Evolutionary conservation across 2,329 filamentous ascomycete genomes (phyloP).

Genomic region (Aureobasidium mangrovei): DNA sequence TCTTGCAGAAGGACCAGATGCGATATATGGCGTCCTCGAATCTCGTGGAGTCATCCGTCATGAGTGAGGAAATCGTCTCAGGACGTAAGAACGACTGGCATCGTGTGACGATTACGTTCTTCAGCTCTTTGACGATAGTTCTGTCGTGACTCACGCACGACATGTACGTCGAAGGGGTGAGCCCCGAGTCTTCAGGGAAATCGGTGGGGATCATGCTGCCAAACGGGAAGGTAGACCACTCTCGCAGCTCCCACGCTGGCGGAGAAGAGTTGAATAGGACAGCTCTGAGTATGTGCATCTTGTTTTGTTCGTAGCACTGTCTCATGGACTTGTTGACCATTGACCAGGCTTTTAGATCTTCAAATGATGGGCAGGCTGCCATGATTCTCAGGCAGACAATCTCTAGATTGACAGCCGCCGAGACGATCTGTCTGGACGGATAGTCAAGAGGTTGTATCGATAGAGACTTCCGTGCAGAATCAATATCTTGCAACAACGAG

Average conservation of each 20-base stretch:
- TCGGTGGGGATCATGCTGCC: conserved; percentile 17
- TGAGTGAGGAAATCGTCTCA: conserved; percentile 47
- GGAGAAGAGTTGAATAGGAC: conserved; percentile 46
- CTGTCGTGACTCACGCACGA: conserved; percentile 44
- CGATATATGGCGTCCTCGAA: conserved; percentile 56
- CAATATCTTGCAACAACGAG: neutral
- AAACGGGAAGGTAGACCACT: conserved; percentile 43
- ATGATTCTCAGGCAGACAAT: conserved; percentile 46
- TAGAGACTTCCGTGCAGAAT: neutral
- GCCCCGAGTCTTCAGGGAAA: conserved; percentile 36
- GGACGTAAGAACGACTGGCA: conserved; percentile 49
- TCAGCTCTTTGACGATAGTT: conserved; percentile 46
- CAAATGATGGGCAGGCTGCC: conserved; percentile 38
- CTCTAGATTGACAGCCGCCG: neutral
- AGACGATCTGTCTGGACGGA: neutral
- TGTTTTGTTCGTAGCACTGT: conserved; percentile 48
- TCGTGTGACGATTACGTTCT: conserved; percentile 46
- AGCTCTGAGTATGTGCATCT: conserved; percentile 44
- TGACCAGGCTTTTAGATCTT: conserved; percentile 48
- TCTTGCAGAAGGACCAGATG: conserved; percentile 57
- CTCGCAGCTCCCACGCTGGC: conserved; percentile 51
- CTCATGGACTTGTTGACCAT: conserved; percentile 50
- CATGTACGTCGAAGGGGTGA: conserved; percentile 45
- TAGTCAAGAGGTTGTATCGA: neutral
- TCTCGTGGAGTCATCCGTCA: conserved; percentile 39